These are phyloP conservation scores for Thuidium tamariscinum DNA, from an alignment of 225 moss, liverwort and hornwort species.

Conservation along the genomic window DNA sequence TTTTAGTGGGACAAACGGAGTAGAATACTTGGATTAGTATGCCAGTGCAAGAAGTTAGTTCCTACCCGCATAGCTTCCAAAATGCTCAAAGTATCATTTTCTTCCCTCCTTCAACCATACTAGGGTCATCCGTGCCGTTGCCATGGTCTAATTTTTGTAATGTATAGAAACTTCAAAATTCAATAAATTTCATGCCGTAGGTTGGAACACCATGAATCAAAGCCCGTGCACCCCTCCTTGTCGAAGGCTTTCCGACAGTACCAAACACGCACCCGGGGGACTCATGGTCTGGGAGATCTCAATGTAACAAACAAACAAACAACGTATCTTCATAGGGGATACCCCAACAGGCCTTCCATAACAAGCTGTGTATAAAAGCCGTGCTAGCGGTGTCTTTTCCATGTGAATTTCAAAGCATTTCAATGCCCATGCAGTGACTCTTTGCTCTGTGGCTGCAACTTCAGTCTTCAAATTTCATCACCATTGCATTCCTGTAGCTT, in stretches of 20 bases:
- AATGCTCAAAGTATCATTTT: constrained; percentile 12
- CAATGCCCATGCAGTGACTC: constrained; percentile 68
- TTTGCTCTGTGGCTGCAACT: constrained; percentile 59
- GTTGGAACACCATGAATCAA: too few species aligned
- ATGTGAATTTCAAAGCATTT: constrained; percentile 65
- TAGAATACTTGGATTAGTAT: fast-evolving
- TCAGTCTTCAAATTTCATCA: constrained; percentile 63
- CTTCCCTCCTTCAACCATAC: constrained; percentile 61
- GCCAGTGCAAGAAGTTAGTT: fast-evolving
- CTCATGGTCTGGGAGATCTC: too few species aligned
- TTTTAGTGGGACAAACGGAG: too few species aligned
- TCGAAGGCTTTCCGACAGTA: too few species aligned
- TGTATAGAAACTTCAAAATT: too few species aligned
- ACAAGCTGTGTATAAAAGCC: constrained; percentile 46
- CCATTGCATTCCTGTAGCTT: constrained; percentile 75
- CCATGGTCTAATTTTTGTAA: too few species aligned
- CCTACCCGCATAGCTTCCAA: background rate
- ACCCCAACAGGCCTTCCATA: constrained; percentile 61
- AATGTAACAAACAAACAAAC: too few species aligned
- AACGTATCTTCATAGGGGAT: too few species aligned
- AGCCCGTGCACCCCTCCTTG: too few species aligned
- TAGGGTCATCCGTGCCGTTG: too few species aligned
- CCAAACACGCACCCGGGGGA: too few species aligned
- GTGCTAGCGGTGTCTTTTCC: constrained; percentile 35
- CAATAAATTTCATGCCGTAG: too few species aligned